Conservation (phyloP, 2,329 filamentous ascomycete genomes). For the Fusarium gaditjirri region DNA sequence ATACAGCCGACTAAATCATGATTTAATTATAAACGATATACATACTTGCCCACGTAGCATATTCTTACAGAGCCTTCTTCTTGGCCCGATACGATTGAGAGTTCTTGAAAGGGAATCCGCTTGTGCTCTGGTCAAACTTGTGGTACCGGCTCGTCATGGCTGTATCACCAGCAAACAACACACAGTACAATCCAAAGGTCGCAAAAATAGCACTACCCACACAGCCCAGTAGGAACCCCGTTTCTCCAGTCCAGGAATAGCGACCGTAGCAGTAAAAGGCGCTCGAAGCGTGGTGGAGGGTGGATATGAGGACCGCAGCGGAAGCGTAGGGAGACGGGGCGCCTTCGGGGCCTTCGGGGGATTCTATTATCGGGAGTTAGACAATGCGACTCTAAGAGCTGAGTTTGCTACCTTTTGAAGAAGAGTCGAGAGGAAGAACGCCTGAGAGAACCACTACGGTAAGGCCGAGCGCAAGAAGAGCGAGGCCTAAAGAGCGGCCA, state of each 20-base stretch:
- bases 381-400: not conserved
- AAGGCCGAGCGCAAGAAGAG: conserved; percentile 71
- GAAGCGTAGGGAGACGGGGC: conserved; percentile 70
- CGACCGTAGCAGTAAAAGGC: conserved; percentile 76
- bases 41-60: not conserved
- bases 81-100: conserved; percentile 51
- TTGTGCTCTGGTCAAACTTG: conserved; percentile 53
- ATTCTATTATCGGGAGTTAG: conserved; percentile 11
- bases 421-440: conserved; percentile 71
- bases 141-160: conserved; percentile 52
- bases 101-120: conserved; percentile 54
- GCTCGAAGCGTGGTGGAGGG: conserved; percentile 70
- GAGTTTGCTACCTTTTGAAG: conserved; percentile 50
- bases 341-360: conserved; percentile 49
- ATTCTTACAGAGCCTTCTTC: conserved; percentile 50
- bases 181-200: conserved; percentile 58
- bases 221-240: conserved; percentile 70
- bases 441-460: conserved; percentile 77
- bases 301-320: conserved; percentile 73
- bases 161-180: conserved; percentile 53
- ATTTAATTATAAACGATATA: conserved; percentile 7
- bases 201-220: conserved; percentile 67
- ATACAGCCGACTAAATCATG: conserved; percentile 21
- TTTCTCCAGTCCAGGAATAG: conserved; percentile 66
- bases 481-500: conserved; percentile 74